These are phyloP conservation scores for Senna tora DNA, from an alignment of 306 rosid species.

Conservation along the genomic window DNA sequence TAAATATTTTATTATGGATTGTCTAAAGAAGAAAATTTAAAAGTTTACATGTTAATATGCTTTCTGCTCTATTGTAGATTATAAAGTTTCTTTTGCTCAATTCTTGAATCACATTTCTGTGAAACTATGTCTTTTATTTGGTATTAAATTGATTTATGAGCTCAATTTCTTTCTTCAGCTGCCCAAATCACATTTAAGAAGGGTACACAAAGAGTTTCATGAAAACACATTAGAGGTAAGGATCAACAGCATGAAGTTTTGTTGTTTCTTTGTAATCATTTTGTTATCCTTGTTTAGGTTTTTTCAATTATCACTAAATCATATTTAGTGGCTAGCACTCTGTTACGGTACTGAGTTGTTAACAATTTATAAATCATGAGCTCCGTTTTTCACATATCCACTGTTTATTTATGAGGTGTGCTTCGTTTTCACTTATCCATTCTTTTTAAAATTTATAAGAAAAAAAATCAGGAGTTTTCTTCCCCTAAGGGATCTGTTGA, in stretches of 20 bases:
- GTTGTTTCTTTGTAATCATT: constrained; percentile 15
- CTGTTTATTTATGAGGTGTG: too few species aligned
- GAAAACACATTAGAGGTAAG: constrained; percentile 83
- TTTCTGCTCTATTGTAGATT: constrained; percentile 23
- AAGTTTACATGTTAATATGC: not conserved
- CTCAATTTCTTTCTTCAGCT: constrained; percentile 66
- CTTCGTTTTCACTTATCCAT: not conserved
- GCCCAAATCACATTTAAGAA: constrained; percentile 77
- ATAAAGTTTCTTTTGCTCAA: not conserved
- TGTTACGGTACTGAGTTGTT: not conserved
- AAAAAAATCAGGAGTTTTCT: not conserved
- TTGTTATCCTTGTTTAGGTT: constrained; percentile 21
- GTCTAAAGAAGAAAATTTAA: constrained; percentile 15
- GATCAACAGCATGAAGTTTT: constrained; percentile 14
- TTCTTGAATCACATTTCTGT: constrained; percentile 13
- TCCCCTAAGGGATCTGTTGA: not conserved
- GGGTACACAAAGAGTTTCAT: constrained; percentile 87
- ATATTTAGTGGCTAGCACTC: not conserved
- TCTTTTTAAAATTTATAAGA: not conserved
- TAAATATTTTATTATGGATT: constrained; percentile 20
- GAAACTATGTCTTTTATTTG: constrained; percentile 22
- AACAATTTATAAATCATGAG: not conserved
- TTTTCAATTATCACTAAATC: constrained; percentile 7
- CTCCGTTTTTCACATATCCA: not conserved
- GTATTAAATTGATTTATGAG: constrained; percentile 37